Percentiles rank a stretch among this genome's conserved stretches.
phyloP scores from a whole-genome alignment of 352 stramenopile genomes.

The Globisporangium ultimum region DNA sequence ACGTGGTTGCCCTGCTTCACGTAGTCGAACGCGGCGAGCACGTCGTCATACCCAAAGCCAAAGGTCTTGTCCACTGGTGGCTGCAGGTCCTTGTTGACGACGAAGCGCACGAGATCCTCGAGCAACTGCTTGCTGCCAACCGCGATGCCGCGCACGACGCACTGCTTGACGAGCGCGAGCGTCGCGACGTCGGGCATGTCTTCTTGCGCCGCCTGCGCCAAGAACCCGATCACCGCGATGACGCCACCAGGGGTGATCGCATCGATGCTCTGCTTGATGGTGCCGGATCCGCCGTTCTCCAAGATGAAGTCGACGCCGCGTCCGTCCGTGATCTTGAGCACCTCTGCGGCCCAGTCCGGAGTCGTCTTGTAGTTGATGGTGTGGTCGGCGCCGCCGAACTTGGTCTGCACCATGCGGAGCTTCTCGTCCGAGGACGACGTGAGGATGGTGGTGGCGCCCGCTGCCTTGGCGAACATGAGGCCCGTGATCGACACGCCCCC shows the following conservation, averaged over 20 bases:
- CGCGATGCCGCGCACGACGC: neutral
- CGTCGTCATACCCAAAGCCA: constrained; percentile 13
- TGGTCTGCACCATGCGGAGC: constrained; percentile 17
- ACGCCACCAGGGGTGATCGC: no score
- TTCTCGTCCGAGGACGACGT: no score
- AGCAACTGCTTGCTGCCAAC: constrained; percentile 12
- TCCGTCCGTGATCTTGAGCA: constrained; percentile 17
- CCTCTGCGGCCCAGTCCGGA: constrained; percentile 24
- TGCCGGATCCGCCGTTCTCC: constrained; percentile 26
- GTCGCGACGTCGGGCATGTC: no score
- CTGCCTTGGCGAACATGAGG: constrained; percentile 3
- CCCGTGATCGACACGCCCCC: constrained; percentile 25
- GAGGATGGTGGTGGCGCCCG: no score
- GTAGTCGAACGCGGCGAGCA: constrained; percentile 1
- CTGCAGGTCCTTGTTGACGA: constrained; percentile 19
- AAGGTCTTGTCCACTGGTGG: constrained; percentile 26
- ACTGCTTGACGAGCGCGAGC: no score
- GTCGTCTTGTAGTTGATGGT: constrained; percentile 29
- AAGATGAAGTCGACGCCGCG: constrained; percentile 27
- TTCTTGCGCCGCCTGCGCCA: no score
- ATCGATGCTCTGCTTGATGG: constrained; percentile 22
- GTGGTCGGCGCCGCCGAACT: constrained; percentile 22
- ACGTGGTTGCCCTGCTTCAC: neutral
- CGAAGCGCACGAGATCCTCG: constrained; percentile 21
- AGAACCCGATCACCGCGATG: no score